Conservation (phyloP, 2,329 filamentous ascomycete genomes). For the Pseudocercospora fijiensis region DNA sequence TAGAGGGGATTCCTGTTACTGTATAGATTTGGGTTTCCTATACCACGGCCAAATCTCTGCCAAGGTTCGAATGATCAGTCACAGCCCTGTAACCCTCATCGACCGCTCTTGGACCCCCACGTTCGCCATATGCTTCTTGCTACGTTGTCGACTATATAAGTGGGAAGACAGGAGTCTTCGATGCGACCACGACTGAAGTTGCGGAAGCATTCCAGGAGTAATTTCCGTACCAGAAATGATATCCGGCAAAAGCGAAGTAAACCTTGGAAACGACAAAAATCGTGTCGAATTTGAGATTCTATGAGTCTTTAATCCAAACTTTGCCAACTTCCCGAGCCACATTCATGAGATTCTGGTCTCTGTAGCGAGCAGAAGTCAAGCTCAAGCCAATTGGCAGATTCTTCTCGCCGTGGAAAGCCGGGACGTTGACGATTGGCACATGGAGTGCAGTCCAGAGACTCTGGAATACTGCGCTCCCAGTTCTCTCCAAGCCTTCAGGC, state of each 20-base stretch:
- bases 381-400: slow-evolving; percentile 61
- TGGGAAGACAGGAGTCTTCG: slow-evolving; percentile 55
- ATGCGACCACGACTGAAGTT: slow-evolving; percentile 55
- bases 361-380: slow-evolving; percentile 50
- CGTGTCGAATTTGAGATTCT: not conserved
- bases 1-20: not conserved
- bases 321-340: slow-evolving; percentile 45
- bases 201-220: slow-evolving; percentile 51
- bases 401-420: slow-evolving; percentile 59
- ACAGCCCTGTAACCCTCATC: too few relatives aligned
- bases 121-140: not conserved
- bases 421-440: slow-evolving; percentile 63
- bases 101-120: not conserved
- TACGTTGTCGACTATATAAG: slow-evolving; percentile 53
- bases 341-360: slow-evolving; percentile 45
- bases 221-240: slow-evolving; percentile 47
- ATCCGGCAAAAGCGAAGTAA: slow-evolving; percentile 18
- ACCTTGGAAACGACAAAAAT: not conserved
- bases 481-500: slow-evolving; percentile 54
- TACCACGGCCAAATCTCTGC: not conserved
- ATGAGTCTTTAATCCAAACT: slow-evolving; percentile 31
- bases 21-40: not conserved
- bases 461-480: slow-evolving; percentile 53
- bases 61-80: not conserved
- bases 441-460: slow-evolving; percentile 49